A percentile compares a stretch with the other conserved stretches of the same genome.
Evolutionary conservation across 2,329 filamentous ascomycete genomes (phyloP).

Genomic region (Dothistroma septosporum): DNA sequence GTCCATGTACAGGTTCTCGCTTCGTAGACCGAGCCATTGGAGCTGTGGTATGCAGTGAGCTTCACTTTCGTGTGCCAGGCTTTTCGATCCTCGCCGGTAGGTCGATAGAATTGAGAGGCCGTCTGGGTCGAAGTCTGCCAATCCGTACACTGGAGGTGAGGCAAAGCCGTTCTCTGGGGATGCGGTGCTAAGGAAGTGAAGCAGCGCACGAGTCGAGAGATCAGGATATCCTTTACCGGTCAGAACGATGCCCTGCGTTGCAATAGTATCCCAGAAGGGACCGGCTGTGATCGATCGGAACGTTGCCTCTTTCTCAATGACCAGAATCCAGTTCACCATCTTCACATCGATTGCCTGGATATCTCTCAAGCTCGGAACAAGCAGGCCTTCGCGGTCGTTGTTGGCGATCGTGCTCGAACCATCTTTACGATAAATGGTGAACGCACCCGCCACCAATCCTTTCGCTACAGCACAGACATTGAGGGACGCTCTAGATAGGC

Average conservation of each 20-base stretch:
- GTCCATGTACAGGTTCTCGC: constrained; percentile 30
- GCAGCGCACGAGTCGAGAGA: constrained; percentile 62
- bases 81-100: constrained; percentile 66
- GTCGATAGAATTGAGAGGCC: constrained; percentile 69
- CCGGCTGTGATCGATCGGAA: constrained; percentile 63
- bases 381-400: constrained; percentile 50
- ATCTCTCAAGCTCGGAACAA: constrained; percentile 55
- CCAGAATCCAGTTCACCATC: constrained; percentile 59
- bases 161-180: constrained; percentile 44
- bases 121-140: constrained; percentile 74
- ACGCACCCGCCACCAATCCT: constrained; percentile 61
- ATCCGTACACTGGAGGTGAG: constrained; percentile 52
- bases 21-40: constrained; percentile 61
- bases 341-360: constrained; percentile 51
- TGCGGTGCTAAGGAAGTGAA: constrained; percentile 51
- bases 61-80: constrained; percentile 56
- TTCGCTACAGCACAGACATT: constrained; percentile 74
- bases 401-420: constrained; percentile 42
- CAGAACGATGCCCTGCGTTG: constrained; percentile 60
- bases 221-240: constrained; percentile 83
- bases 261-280: constrained; percentile 50
- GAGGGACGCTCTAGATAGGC: constrained; percentile 58
- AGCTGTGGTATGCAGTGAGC: constrained; percentile 50
- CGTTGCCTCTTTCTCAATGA: constrained; percentile 81
- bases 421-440: constrained; percentile 48